phyloP scores from a whole-genome alignment of 441 rosid species.

The Adansonia gregorii region DNA sequence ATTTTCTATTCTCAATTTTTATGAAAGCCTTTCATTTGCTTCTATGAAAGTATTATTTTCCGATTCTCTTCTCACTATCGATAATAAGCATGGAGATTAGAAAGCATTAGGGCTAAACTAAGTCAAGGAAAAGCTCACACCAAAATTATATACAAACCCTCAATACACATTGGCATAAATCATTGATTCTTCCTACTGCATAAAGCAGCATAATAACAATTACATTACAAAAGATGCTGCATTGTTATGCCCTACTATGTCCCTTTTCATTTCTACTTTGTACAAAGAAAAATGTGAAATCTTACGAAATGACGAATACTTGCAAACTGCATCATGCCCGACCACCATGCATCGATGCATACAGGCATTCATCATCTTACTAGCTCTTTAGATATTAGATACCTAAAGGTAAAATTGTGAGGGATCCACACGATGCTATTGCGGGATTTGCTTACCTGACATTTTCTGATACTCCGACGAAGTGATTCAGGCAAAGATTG shows the following conservation, averaged over 20 bases:
- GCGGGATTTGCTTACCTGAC: slow-evolving; percentile 58
- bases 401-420: slow-evolving; percentile 80
- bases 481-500: slow-evolving; percentile 66
- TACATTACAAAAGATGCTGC: slow-evolving; percentile 29
- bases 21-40: no score
- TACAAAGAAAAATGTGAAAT: slow-evolving; percentile 35
- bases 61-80: no score
- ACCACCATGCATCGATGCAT: not conserved
- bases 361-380: slow-evolving; percentile 47
- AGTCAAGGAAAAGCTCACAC: not conserved
- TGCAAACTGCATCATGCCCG: slow-evolving; percentile 22
- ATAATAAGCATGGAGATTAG: no score
- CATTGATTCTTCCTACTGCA: not conserved
- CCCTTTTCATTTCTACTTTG: slow-evolving; percentile 35
- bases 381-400: slow-evolving; percentile 78
- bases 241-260: slow-evolving; percentile 32
- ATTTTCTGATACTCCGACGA: slow-evolving; percentile 55
- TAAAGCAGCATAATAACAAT: slow-evolving; percentile 21
- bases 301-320: slow-evolving; percentile 23
- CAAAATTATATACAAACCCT: slow-evolving; percentile 3
- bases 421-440: slow-evolving; percentile 80
- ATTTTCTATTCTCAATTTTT: no score
- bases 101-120: no score
- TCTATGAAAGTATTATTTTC: no score
- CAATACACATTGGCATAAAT: slow-evolving; percentile 22